These are phyloP conservation scores for Ophiobolus disseminans DNA, from an alignment of 2,329 filamentous ascomycete genomes.

Conservation along the genomic window DNA sequence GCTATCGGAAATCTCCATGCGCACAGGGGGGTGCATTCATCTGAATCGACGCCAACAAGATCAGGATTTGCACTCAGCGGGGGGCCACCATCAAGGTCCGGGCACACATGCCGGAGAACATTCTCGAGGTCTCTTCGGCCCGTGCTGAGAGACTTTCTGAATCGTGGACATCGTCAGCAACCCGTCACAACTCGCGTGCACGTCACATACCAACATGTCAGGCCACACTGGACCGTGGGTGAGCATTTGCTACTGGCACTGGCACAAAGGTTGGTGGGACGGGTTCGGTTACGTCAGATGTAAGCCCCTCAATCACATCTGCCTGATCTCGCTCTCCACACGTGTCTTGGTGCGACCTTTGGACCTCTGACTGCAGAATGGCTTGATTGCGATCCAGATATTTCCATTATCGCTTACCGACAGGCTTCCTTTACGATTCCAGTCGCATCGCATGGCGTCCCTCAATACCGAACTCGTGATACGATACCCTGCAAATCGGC, in stretches of 20 bases:
- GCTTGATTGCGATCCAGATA: slow-evolving; percentile 21
- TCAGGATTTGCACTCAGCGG: slow-evolving; percentile 11
- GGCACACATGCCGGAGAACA: slow-evolving; percentile 14
- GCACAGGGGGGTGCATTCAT: slow-evolving; percentile 16
- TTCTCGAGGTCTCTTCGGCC: slow-evolving; percentile 21
- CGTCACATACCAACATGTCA: slow-evolving; percentile 5
- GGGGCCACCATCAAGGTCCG: slow-evolving; percentile 14
- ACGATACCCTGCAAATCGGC: too few relatives aligned
- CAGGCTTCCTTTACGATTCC: slow-evolving; percentile 28
- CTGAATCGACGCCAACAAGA: slow-evolving; percentile 23
- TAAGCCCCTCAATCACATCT: slow-evolving; percentile 1
- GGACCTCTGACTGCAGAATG: neutral
- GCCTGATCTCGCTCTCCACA: slow-evolving; percentile 3
- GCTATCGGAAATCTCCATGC: slow-evolving; percentile 22
- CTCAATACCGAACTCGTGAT: too few relatives aligned
- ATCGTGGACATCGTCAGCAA: neutral
- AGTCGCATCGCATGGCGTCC: too few relatives aligned
- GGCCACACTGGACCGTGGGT: slow-evolving; percentile 3
- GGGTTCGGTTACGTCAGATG: slow-evolving; percentile 8
- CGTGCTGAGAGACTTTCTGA: neutral
- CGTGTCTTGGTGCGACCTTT: slow-evolving; percentile 1
- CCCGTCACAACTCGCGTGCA: neutral
- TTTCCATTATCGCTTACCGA: slow-evolving; percentile 26
- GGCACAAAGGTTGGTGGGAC: slow-evolving; percentile 1
- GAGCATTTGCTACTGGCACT: neutral